These are phyloP conservation scores for Macrolepiota albuminosa DNA, from an alignment of 768 basidiomycete species.

Conservation along the genomic window DNA sequence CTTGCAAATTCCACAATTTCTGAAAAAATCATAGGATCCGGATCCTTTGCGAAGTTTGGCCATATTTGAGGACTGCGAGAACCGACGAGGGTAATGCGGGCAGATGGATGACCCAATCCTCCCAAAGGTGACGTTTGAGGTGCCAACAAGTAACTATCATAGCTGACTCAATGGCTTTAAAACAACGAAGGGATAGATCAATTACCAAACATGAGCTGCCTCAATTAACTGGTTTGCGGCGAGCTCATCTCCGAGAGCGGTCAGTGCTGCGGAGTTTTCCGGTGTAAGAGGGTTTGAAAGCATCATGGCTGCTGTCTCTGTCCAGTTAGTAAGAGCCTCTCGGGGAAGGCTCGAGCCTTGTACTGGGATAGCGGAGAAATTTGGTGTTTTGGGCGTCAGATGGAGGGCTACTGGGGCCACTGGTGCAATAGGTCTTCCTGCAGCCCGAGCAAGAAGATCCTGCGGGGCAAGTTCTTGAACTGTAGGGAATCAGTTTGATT, in stretches of 20 bases:
- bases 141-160: constrained; percentile 75
- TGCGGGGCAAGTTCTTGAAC: constrained; percentile 73
- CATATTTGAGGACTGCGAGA: constrained; percentile 48
- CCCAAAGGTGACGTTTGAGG: constrained; percentile 73
- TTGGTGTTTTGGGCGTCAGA: constrained; percentile 36
- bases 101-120: constrained; percentile 60
- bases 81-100: constrained; percentile 73
- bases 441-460: constrained; percentile 41
- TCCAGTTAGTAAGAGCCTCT: constrained; percentile 73
- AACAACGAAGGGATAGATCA: constrained; percentile 5
- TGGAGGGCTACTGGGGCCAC: constrained; percentile 34
- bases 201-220: constrained; percentile 91
- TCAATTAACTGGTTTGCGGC: constrained; percentile 65
- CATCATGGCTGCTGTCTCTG: constrained; percentile 82
- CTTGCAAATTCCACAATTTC: constrained; percentile 92
- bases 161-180: constrained; percentile 5
- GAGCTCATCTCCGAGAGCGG: constrained; percentile 84
- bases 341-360: constrained; percentile 44
- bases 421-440: constrained; percentile 32
- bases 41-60: constrained; percentile 55
- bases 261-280: constrained; percentile 71
- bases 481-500: constrained; percentile 21
- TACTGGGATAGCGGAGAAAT: constrained; percentile 44
- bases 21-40: constrained; percentile 76
- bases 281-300: constrained; percentile 62